These are phyloP conservation scores for Mucor irregularis DNA, from an alignment of 371 early-diverging fungal species.

Conservation along the genomic window DNA sequence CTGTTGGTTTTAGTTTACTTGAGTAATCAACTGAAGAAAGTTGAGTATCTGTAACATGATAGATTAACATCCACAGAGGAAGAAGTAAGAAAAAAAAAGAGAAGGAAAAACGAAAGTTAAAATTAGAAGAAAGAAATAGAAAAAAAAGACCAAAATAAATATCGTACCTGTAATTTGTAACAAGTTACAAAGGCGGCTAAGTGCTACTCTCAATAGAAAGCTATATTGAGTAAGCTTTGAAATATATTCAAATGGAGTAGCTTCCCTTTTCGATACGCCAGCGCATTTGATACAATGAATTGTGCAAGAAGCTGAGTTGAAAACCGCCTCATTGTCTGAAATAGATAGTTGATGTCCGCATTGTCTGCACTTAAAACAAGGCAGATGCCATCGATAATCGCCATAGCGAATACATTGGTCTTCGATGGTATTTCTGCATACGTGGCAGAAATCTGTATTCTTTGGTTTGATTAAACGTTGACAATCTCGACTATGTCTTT, in stretches of 20 bases:
- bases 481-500: conserved; percentile 46
- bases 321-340: conserved; percentile 36
- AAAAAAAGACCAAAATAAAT: not conserved
- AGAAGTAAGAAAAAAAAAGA: not conserved
- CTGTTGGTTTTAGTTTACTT: conserved; percentile 22
- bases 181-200: conserved; percentile 79
- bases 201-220: conserved; percentile 83
- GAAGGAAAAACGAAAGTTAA: not conserved
- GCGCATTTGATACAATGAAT: conserved; percentile 49
- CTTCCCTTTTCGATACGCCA: conserved; percentile 22
- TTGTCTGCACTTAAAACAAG: conserved; percentile 74
- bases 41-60: conserved; percentile 27
- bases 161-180: conserved; percentile 67
- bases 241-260: conserved; percentile 57
- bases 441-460: conserved; percentile 79
- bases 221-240: conserved; percentile 91
- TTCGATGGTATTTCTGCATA: conserved; percentile 80
- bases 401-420: conserved; percentile 81
- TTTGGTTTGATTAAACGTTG: conserved; percentile 47
- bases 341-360: conserved; percentile 55
- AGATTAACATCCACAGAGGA: not conserved
- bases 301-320: conserved; percentile 43
- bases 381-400: conserved; percentile 77
- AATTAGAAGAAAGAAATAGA: not conserved
- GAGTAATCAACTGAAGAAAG: conserved; percentile 43